Base-by-base conservation (phyloP, 139 green algal genomes). In the Zygnema cylindricum region DNA sequence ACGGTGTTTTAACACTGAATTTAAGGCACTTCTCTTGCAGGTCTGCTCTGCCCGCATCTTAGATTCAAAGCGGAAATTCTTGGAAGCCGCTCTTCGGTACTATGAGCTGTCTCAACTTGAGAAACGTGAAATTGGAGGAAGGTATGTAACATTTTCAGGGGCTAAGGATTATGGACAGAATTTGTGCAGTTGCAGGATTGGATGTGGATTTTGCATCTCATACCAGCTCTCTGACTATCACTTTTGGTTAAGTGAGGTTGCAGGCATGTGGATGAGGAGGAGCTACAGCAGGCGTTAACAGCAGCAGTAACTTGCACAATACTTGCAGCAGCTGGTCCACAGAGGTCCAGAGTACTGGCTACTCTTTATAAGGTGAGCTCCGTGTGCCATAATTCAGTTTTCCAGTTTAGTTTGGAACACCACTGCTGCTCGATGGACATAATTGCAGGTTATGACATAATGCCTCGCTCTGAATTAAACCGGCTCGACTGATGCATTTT, bases 1-100 rank as follows among this genome's bases (percentile, higher is more conserved):
- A n/a, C n/a, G n/a, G n/a, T n/a, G n/a, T n/a, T n/a, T n/a, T n/a
- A n/a, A n/a, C n/a, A n/a, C n/a, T n/a, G n/a, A n/a, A n/a, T n/a
- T n/a, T n/a, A n/a, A n/a, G n/a, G n/a, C n/a, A n/a, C 71, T 79
- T 16, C 38, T 41, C 38, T 7, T 16, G 16, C 89, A 95, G 93
- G 94, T 92, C 33, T 98, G 96, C 93, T 98, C 98, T 86, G 97
- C 97, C 0, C 94, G 96, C 86, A 96, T 99, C 73, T 92, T 98
- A 42, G 97, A 99, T 90, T 92, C 94, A 81, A 99, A 99, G 93
- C 91, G 97, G 25, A 95, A 94, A 76, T 99, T 98, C 90, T 89
- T 98, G 69, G 96, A 99, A 81, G 96, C 96, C 0, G 95, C 95
- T 3, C 88, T 94, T 11, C 92, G 94, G 32, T 98, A 98, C 94